Evolutionary conservation across 441 rosid species (phyloP).

Genomic region (Pelargonium fulgidum): DNA sequence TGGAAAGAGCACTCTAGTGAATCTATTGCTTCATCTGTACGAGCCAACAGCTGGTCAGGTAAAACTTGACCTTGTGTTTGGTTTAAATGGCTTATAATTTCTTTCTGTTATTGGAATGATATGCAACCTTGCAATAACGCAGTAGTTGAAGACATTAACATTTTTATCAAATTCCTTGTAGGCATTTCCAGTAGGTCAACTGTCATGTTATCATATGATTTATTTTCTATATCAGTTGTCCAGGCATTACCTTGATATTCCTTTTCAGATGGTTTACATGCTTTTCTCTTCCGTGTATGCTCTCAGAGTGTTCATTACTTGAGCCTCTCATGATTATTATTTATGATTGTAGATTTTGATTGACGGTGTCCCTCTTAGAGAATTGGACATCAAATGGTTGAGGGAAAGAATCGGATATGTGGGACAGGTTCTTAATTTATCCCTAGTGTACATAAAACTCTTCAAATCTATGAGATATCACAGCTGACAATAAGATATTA

Average conservation of each 20-base stretch:
- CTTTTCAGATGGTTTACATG: too few relatives aligned
- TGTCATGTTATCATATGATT: too few relatives aligned
- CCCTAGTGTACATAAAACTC: constrained; percentile 5
- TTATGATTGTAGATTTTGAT: constrained; percentile 52
- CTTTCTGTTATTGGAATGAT: not conserved
- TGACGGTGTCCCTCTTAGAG: constrained; percentile 66
- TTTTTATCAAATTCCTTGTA: too few relatives aligned
- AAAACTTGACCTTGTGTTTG: constrained; percentile 16
- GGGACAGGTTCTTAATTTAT: constrained; percentile 58
- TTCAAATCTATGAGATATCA: constrained; percentile 7
- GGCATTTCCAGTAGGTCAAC: too few relatives aligned
- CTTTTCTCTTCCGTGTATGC: not conserved
- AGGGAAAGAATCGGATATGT: constrained; percentile 81
- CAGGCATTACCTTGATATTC: too few relatives aligned
- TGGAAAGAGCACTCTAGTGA: constrained; percentile 91
- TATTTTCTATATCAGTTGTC: too few relatives aligned
- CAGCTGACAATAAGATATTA: constrained; percentile 15
- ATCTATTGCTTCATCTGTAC: constrained; percentile 74
- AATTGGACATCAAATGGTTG: constrained; percentile 78
- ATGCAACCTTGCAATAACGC: not conserved
- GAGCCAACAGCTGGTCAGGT: constrained; percentile 90
- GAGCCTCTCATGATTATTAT: not conserved
- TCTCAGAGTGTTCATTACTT: not conserved
- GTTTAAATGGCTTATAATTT: constrained; percentile 5
- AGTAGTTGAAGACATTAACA: not conserved